phyloP scores from a whole-genome alignment of 2,329 filamentous ascomycete genomes.

The Fusarium austroafricanum region DNA sequence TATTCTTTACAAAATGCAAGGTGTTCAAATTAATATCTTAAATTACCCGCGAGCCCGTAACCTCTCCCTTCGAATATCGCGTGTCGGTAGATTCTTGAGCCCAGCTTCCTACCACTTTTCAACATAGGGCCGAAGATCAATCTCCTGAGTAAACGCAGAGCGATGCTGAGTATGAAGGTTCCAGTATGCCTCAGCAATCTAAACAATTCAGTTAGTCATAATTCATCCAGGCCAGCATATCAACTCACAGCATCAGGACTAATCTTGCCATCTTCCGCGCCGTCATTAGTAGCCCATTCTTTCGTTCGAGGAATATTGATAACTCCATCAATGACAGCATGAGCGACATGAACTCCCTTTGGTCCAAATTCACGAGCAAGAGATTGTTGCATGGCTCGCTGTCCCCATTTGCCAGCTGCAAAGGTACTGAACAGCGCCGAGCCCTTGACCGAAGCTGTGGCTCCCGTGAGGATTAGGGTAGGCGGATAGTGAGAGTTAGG shows the following conservation, averaged over 20 bases:
- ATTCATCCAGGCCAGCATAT: accelerated
- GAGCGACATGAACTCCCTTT: constrained; percentile 83
- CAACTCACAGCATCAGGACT: constrained; percentile 76
- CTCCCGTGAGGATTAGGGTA: constrained; percentile 86
- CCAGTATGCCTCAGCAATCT: constrained; percentile 93
- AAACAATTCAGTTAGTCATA: constrained; percentile 11
- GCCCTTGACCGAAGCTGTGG: constrained; percentile 82
- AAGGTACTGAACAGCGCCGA: constrained; percentile 77
- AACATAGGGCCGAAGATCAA: constrained; percentile 82
- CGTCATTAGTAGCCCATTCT: constrained; percentile 58
- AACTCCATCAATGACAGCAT: constrained; percentile 84
- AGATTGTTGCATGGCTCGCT: constrained; percentile 78
- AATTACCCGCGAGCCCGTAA: no score
- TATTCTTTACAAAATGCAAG: no score
- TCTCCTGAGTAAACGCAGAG: constrained; percentile 83
- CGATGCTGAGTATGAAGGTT: constrained; percentile 82
- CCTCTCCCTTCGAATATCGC: no score
- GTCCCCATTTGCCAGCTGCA: constrained; percentile 82
- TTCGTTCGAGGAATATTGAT: constrained; percentile 84
- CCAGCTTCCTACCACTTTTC: constrained; percentile 76
- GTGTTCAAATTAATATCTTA: no score
- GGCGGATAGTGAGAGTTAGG: constrained; percentile 71
- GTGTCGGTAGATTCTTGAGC: no score
- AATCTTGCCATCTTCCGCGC: constrained; percentile 71
- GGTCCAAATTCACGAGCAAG: constrained; percentile 87